Evolutionary conservation across 768 basidiomycete genomes (phyloP), one percentile per base, ranked within the genome.

Genomic region (Auricularia heimuer): DNA sequence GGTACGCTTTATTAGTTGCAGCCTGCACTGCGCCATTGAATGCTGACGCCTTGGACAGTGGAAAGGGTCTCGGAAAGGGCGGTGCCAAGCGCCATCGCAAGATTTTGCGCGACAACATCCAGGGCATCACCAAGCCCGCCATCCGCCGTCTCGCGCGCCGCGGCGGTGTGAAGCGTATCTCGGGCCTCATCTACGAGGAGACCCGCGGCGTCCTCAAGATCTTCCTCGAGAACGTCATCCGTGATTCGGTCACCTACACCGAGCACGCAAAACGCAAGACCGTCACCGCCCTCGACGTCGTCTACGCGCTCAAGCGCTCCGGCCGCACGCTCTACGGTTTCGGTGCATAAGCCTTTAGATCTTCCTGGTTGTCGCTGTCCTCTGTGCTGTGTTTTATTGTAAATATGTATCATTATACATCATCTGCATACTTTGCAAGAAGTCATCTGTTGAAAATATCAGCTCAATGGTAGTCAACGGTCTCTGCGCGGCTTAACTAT

Each of bases 131-230:
- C 63, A 77, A 78, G 21, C 78, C 78, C 64, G 78, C 78, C 35
- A 79, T 79, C 72, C 75, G 77, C 68, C 79, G 79, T 77, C 76
- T 81, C 63, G 80, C 80, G 36, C 75, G 80, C 66, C 75, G 80
- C 73, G 80, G 80, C 65, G 80, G 80, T 76, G 80, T 81, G 68
- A 81, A 81, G 76, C 77, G 79, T 74, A 80, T 80, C 72, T 76
- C 75, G 69, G 73, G 75, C 58, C 71, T 76, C 67, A 76, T 77
- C 70, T 75, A 77, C 71, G 73, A 89, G 72, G 80, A 81, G 76
- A 80, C 79, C 63, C 77, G 79, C 68, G 78, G 78, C 71, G 79
- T 81, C 61, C 74, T 80, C 70, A 80, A 80, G 77, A 76, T 79
- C 73, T 79, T 77, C 77, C 71, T 75, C 65, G 71, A 71, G 70